Base-by-base conservation (phyloP, 805 yeast species). In the Torulaspora gathmanii region DNA sequence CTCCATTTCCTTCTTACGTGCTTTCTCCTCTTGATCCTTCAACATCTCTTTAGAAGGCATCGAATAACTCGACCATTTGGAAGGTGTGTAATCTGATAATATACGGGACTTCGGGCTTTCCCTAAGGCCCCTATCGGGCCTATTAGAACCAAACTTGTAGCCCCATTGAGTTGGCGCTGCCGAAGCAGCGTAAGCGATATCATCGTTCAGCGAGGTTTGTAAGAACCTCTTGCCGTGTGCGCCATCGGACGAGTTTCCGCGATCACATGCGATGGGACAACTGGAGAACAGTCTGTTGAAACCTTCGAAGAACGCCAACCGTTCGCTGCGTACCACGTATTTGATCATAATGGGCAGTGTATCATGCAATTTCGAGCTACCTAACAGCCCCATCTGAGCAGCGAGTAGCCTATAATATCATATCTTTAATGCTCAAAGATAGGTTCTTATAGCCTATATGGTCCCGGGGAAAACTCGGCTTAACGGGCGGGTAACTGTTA, bases 1-100 rank as follows among this genome's bases (percentile, higher is more conserved):
- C 15, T 50, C 43, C 15, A 30, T 20, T 25, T 51, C 47, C 28
- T 51, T 50, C 28, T 38, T 33, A 9, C 23, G 33, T 20, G 40
- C 52, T 22, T 58, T 54, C 34, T 64, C 58, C 46, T 70, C 71
- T 38, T 73, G 75, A 34, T 75, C 77, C 42, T 70, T 67, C 52
- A 78, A 61, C 3, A 75, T 68, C 65, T 47, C 73, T 58, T 64
- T 75, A 66, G 58, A 73, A 60, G 60, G 78, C 63, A 54, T 66
- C 51, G 49, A 70, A 62, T 61, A 83, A 75, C 65, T 78, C 65
- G 55, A 77, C 74, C 64, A 68, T 42, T 61, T 61, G 22, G 46
- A 44, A 13, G 38, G 37, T 20, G 45, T 16, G 23, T 37, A 45
- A 34, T 41, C 39, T 5, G 44, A 41, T 27, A 41, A 20, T 8